These are phyloP conservation scores for Aspergillus japonicus DNA, from an alignment of 2,329 filamentous ascomycete species.

Conservation along the genomic window DNA sequence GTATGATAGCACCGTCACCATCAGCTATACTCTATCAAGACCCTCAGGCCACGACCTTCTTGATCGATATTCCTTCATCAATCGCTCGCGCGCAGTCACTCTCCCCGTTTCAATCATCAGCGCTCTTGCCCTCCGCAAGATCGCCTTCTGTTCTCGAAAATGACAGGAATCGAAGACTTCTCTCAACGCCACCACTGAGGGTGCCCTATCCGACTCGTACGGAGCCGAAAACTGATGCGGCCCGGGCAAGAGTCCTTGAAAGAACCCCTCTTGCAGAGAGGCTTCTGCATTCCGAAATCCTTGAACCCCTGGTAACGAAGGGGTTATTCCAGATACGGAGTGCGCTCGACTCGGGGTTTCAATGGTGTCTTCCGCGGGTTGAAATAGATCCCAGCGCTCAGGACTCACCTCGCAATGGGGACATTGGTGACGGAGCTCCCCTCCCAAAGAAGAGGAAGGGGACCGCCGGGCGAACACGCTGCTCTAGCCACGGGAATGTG, in stretches of 20 bases:
- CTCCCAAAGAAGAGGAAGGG: constrained; percentile 11
- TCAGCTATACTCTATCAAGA: constrained; percentile 54
- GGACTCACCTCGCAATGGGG: not conserved
- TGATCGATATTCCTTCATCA: constrained; percentile 60
- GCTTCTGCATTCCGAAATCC: constrained; percentile 28
- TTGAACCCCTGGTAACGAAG: constrained; percentile 36
- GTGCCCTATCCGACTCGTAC: constrained; percentile 48
- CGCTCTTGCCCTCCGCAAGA: not conserved
- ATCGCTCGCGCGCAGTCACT: constrained; percentile 54
- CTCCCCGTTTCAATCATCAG: constrained; percentile 8
- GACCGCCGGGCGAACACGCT: not conserved
- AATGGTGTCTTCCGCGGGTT: constrained; percentile 37
- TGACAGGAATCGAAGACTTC: constrained; percentile 26
- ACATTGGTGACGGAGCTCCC: not conserved
- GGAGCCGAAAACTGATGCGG: constrained; percentile 52
- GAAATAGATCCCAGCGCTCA: not conserved
- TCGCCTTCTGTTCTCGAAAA: not conserved
- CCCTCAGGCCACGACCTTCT: constrained; percentile 41
- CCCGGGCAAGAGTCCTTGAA: constrained; percentile 41
- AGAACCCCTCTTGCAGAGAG: constrained; percentile 35
- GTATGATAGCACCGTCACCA: constrained; percentile 15
- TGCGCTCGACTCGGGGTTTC: constrained; percentile 9
- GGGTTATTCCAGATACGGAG: constrained; percentile 38
- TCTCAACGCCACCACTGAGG: constrained; percentile 48
- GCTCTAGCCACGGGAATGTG: constrained; percentile 17